Evolutionary conservation across 2,329 filamentous ascomycete genomes (phyloP).

Genomic region (Dothistroma pini): DNA sequence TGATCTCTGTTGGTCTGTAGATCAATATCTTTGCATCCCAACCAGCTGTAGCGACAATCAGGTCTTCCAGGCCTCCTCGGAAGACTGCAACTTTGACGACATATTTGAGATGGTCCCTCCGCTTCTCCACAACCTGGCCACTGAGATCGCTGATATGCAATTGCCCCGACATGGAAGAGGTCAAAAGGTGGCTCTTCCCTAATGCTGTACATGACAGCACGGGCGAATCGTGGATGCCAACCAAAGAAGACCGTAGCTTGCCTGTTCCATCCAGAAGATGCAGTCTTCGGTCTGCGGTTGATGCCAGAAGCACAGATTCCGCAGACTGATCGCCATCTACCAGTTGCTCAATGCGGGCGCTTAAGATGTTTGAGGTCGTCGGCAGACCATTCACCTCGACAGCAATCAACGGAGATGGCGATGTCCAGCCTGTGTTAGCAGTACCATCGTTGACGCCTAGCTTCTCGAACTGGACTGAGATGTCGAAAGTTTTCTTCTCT

Average conservation of each 20-base stretch:
- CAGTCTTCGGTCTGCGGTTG: slow-evolving; percentile 47
- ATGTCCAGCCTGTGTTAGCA: slow-evolving; percentile 3
- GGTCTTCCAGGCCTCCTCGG: slow-evolving; percentile 21
- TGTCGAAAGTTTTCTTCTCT: slow-evolving; percentile 58
- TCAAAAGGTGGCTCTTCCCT: slow-evolving; percentile 45
- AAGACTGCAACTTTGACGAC: slow-evolving; percentile 51
- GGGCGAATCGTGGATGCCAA: slow-evolving; percentile 49
- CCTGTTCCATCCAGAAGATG: slow-evolving; percentile 44
- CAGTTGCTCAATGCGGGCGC: slow-evolving; percentile 36
- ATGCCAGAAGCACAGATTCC: slow-evolving; percentile 39
- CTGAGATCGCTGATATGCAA: slow-evolving; percentile 47
- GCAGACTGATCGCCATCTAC: slow-evolving; percentile 3
- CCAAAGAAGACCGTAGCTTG: slow-evolving; percentile 36
- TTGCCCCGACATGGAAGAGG: slow-evolving; percentile 58
- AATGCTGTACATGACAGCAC: slow-evolving; percentile 51
- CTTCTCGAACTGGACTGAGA: slow-evolving; percentile 55
- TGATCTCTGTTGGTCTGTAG: slow-evolving; percentile 38
- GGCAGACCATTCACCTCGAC: slow-evolving; percentile 43
- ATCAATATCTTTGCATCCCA: slow-evolving; percentile 58
- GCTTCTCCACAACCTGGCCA: slow-evolving; percentile 43
- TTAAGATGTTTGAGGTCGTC: slow-evolving; percentile 52
- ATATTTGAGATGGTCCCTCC: slow-evolving; percentile 59
- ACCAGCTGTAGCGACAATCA: slow-evolving; percentile 55
- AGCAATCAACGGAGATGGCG: slow-evolving; percentile 28
- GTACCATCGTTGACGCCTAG: slow-evolving; percentile 44